Base-by-base conservation (phyloP, 2,329 filamentous ascomycete genomes). In the Fusarium succisae region DNA sequence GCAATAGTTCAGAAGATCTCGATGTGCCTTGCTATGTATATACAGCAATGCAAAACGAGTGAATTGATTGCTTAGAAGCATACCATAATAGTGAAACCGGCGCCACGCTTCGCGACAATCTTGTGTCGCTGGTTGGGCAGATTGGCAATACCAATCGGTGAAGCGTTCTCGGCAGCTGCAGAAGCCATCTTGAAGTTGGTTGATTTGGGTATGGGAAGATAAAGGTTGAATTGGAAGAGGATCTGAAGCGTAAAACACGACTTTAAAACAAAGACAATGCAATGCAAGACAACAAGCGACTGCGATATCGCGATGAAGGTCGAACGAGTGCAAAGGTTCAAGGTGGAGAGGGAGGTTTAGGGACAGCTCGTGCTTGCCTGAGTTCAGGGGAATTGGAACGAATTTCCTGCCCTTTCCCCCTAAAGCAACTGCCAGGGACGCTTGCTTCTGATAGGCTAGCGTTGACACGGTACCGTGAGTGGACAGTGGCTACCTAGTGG, bases 21-120 rank as follows among this genome's bases (percentile, higher is more conserved):
- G 37, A 54, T 43, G 61, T 59, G 66, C 45, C 30, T 58, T 44
- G 30, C 22, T 13, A 41, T 18, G 35, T 28, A 55, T 18, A 17
- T n/a, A 55, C 18, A 55, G 37, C 24, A 55, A n/a, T 14, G 20
- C 24, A 55, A 41, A 28, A n/a, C 24, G 24, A 30, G 20, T 28
- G 35, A 39, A 14, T 55, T 55, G 26, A 28, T 24, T 57, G 43
- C 14, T 9, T 45, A 35, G 28, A 53, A 64, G 71, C 88, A 73
- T 88, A 98, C 96, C 96, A 99, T 99, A 82, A 99, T 98, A 77
- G 96, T 99, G 87, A 99, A 99, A 82, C 95, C 94, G 81, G 96
- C 97, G 87, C 96, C 96, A 86, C 97, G 93, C 86, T 93, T 91
- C 73, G 88, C 89, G 81, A 93, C 91, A 82, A 93, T 93, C 87